Base-by-base conservation (phyloP, 495 filamentous ascomycete genomes). In the Penicillium salamii region DNA sequence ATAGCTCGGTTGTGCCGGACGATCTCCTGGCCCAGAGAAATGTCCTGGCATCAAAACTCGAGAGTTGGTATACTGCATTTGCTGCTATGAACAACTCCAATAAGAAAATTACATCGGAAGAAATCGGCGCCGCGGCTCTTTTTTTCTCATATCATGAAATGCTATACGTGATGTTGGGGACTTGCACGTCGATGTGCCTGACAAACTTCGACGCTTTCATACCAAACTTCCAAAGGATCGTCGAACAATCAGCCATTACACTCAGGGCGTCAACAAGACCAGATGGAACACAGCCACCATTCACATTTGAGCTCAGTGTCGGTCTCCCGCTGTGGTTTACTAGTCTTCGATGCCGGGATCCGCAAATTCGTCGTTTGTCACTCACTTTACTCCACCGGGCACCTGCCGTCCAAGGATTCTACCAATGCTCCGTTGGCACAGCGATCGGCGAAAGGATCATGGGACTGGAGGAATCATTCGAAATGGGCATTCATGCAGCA, bases 301-400 rank as follows among this genome's bases (percentile, higher is more conserved):
- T 63, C 31, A 68, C 62, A 8, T 68, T 68, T 24, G 67, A 70
- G 14, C 32, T 62, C 12, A 58, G 54, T 7, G 43, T 68, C 8
- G 58, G 54, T 3, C 23, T 59, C 7, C 61, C 63, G 3, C 54
- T 65, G 1, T 65, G 57, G 39, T 47, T 68, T 14, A 63, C 61
- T 1, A 54, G 46, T 2, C 37, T 67, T 3, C 58, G 59, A 51
- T 70, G 68, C 40, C 66, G 65, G 2, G 53, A 68, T 2, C 61
- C 61, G 0, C 15, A 7, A 6, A 35, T 64, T 12, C 52, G 68
- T 2, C 58, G 65, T 7, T 43, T 44, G 29, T 65, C 68, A n/a
- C 21, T 68, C 1, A 31, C 46, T 2, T 40, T 70, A 15, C 43
- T 70, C 13, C 57, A 41, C 3, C 42, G 39, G 18, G 53, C 59